Evolutionary conservation across 164 flowering plant genomes (phyloP), one percentile per base, ranked within the genome.

Genomic region (Annona squamosa): DNA sequence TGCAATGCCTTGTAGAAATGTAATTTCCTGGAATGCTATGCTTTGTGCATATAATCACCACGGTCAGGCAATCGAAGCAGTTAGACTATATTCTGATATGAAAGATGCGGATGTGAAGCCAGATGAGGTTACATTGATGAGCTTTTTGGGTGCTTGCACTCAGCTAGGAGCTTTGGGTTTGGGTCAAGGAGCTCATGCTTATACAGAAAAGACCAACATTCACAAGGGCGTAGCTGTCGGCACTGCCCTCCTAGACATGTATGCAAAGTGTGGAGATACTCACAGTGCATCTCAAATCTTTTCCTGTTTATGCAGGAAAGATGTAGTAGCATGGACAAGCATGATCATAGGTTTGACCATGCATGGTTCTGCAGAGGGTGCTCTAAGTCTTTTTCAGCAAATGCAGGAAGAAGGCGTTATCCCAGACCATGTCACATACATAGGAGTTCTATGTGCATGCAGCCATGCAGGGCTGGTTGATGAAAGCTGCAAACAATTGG

Each of bases 301-400:
- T 64, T 45, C 19, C 47, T 52, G 75, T 37, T 63, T 81, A 56
- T 37, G 2, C 1, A 59, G 46, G 72, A 81, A 78, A 56, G 83
- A 81, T 71, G 77, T 73, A 57, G 68, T 41, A 57, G 71, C 81
- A 52, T 81, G 79, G 78, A 81, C 81, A n/a, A 75, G 78, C 67
- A 73, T 81, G 83, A 81, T 81, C 74, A 73, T 71, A 10, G 83
- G 81, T n/a, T 64, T 81, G 68, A 81, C 79, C 65, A 71, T 75
- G 77, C 75, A 81, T 71, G 83, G 83, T 6, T 73, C 56, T n/a
- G 74, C 79, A 42, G 63, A 75, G 45, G 77, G 71, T 45, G 83
- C 83, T 10, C 48, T 78, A 1, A 7, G 5, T 46, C 68, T 81
- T 16, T 81, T 81, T 17, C 68, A n/a, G 16, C 73, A 75, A 68